Base-by-base conservation (phyloP, 495 filamentous ascomycete genomes). In the Penicillium argentinense region DNA sequence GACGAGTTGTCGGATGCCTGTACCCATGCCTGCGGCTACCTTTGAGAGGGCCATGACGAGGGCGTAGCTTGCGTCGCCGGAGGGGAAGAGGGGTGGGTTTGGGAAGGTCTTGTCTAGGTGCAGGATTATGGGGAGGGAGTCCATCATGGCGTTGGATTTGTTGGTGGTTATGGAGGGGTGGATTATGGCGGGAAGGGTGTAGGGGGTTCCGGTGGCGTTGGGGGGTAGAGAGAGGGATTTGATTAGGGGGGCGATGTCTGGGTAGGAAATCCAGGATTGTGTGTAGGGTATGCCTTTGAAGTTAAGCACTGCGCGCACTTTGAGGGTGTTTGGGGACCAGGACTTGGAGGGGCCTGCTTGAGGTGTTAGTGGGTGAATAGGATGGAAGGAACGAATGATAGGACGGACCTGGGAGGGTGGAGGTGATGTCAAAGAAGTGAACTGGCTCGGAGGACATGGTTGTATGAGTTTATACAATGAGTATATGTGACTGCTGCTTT, bases 261-360 rank as follows among this genome's bases (percentile, higher is more conserved):
- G 68, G 50, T 72, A 72, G 23, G 70, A 70, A 25, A 71, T 57
- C 52, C 56, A 73, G 45, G 60, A 64, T 46, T 73, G 62, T 9
- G 68, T 72, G 48, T 71, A 72, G 9, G 62, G 66, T 40, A 71
- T 67, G 1, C 54, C 49, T 39, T 73, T 73, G 60, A 63, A 71
- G 54, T 73, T 73, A 9, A 72, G 53, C 9, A 63, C 57, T 13
- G 62, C 39, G n/a, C 70, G 62, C 11, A 63, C 65, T 45, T 66
- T 67, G 22, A 68, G 49, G 13, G 70, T 72, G 42, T 71, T 72
- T 1, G 62, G 59, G 18, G 70, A 72, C 70, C 70, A 72, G 54
- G 68, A 65, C 42, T 69, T 68, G 1, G 39, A 32, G 13, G 60
- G 3, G 4, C 60, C 68, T 73, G 33, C n/a, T n/a, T n/a, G n/a